Conservation (phyloP, 2,329 filamentous ascomycete genomes). For the Alternaria arbusti region DNA sequence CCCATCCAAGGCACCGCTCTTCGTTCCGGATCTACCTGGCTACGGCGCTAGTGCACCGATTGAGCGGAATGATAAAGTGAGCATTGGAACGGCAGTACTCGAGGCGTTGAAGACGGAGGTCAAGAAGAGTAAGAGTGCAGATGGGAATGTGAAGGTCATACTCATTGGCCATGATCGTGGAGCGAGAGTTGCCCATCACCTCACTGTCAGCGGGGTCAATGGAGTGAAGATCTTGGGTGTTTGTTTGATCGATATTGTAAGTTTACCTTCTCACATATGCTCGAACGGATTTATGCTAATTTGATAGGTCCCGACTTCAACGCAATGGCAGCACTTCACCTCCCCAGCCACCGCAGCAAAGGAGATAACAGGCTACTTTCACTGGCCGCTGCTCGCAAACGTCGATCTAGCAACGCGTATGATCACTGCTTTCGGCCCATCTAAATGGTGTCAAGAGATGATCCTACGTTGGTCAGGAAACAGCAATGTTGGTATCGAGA, state of each 20-base stretch:
- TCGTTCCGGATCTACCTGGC: slow-evolving; percentile 41
- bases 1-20: slow-evolving; percentile 33
- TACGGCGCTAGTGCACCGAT: slow-evolving; percentile 39
- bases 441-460: slow-evolving; percentile 47
- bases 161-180: slow-evolving; percentile 65
- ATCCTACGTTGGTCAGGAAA: slow-evolving; percentile 47
- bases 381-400: slow-evolving; percentile 67
- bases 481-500: slow-evolving; percentile 9
- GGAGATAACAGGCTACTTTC: slow-evolving; percentile 59
- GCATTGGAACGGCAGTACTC: slow-evolving; percentile 32
- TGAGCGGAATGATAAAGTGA: slow-evolving; percentile 36
- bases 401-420: slow-evolving; percentile 59
- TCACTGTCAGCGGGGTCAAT: slow-evolving; percentile 56
- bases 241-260: slow-evolving; percentile 41
- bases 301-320: slow-evolving; percentile 58
- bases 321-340: slow-evolving; percentile 58
- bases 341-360: slow-evolving; percentile 47
- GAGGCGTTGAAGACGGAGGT: slow-evolving; percentile 33
- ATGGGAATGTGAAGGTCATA: slow-evolving; percentile 26
- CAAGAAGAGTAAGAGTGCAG: slow-evolving; percentile 10
- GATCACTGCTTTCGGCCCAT: slow-evolving; percentile 53
- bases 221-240: slow-evolving; percentile 49
- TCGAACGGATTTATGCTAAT: neutral
- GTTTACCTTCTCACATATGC: neutral
- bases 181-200: slow-evolving; percentile 61